Evolutionary conservation across 2,329 filamentous ascomycete genomes (phyloP), one percentile per base, ranked within the genome.

Genomic region (Ciborinia camelliae): DNA sequence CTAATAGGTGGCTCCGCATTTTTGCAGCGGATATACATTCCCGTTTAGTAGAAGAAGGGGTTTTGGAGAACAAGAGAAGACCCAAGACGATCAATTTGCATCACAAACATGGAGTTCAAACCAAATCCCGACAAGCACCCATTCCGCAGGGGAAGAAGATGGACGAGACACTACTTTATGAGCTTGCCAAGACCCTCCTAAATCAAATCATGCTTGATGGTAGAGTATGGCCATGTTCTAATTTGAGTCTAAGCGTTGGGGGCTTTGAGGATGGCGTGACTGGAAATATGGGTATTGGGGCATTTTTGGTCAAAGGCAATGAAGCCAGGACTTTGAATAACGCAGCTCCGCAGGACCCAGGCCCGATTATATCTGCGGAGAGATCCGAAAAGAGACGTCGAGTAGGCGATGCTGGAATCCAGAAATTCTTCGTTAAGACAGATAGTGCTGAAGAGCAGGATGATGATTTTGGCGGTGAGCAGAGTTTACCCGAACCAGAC

Each of bases 11-110:
- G 95, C 81, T 99, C 47, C 84, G 89, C 14, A 97, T 99, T 63
- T 98, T 98, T 75, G 87, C 85, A 5, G 91, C 92, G 1, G 95
- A 99, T 75, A 96, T 99, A 60, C 95, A 90, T 77, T 89, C 91
- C 62, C 86, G 95, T 50, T 82, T 98, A 53, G 88, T 97, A 0
- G 93, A 98, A 74, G 94, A 98, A 77, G 92, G 92, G 26, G 89
- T 96, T 3, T 78, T 94, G 64, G 92, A 97, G 75, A 90, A 96
- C 75, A 94, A 88, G 76, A 86, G 94, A 48, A 84, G 93, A 61
- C 95, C 95, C 3, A 92, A 88, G 73, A 93, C 90, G 0, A 89
- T 97, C 68, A 92, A 91, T 67, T 77, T 98, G 65, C 90, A 97
- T 74, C 89, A 96, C 75, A 85, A 91, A 32, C 87, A 91, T 73